phyloP scores from a whole-genome alignment of 1,284 basidiomycete species.

The Cerrena zonata region DNA sequence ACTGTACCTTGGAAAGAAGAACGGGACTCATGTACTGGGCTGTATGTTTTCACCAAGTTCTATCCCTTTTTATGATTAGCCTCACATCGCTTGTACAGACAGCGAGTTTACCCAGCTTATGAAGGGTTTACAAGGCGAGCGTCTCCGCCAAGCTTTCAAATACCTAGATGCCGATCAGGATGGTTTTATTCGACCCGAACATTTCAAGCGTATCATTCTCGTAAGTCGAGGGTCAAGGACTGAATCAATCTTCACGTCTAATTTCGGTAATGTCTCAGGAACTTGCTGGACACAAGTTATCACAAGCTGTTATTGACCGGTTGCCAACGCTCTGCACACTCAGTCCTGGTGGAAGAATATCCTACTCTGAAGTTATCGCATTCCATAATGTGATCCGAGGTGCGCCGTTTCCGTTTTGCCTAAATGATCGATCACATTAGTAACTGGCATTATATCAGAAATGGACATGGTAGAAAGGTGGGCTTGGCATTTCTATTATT shows the following conservation, averaged over 20 bases:
- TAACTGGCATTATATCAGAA: slow-evolving; percentile 44
- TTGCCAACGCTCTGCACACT: slow-evolving; percentile 85
- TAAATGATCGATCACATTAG: slow-evolving; percentile 13
- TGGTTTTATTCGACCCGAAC: slow-evolving; percentile 85
- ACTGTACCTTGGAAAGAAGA: slow-evolving; percentile 86
- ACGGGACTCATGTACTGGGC: slow-evolving; percentile 83
- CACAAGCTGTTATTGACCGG: slow-evolving; percentile 82
- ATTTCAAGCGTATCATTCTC: slow-evolving; percentile 90
- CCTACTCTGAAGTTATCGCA: slow-evolving; percentile 90
- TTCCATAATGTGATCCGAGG: slow-evolving; percentile 91
- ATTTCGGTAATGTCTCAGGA: slow-evolving; percentile 47
- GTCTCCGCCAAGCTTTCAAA: slow-evolving; percentile 88
- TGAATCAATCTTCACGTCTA: background rate
- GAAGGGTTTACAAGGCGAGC: slow-evolving; percentile 94
- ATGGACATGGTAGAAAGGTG: slow-evolving; percentile 94
- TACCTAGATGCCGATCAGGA: slow-evolving; percentile 83
- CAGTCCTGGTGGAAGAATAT: slow-evolving; percentile 82
- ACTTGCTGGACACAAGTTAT: slow-evolving; percentile 91
- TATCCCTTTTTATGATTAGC: slow-evolving; percentile 2
- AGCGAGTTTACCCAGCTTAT: slow-evolving; percentile 94
- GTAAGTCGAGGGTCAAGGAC: slow-evolving; percentile 40
- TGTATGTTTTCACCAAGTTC: slow-evolving; percentile 51
- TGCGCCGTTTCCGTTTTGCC: slow-evolving; percentile 29
- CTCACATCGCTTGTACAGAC: slow-evolving; percentile 41
- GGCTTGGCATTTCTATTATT: slow-evolving; percentile 13